Percentiles rank a stretch among this genome's conserved stretches.
phyloP scores from a whole-genome alignment of 2,329 filamentous ascomycete species.

The Penicillium sp. region DNA sequence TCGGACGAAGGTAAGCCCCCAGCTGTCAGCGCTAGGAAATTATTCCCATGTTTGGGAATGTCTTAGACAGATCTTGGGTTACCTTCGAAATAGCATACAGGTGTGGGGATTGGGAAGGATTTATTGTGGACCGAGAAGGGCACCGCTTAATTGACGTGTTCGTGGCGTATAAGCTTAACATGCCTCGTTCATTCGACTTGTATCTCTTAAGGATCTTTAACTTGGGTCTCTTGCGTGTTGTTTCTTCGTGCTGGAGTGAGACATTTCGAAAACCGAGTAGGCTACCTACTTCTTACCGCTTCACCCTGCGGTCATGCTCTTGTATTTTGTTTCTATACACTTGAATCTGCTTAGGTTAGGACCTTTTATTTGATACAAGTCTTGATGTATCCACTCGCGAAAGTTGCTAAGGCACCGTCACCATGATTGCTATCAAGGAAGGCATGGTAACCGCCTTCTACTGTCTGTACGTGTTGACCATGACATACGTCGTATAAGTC shows the following conservation, averaged over 20 bases:
- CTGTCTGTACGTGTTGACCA: background rate
- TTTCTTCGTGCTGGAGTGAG: background rate
- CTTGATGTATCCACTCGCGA: too few relatives aligned
- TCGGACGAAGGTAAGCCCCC: too few relatives aligned
- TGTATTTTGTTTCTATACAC: too few relatives aligned
- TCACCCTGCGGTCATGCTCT: too few relatives aligned
- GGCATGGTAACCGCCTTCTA: background rate
- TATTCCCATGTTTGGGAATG: background rate
- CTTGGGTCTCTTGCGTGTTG: too few relatives aligned
- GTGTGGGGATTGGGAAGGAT: background rate
- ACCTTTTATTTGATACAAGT: too few relatives aligned
- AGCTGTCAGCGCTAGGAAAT: background rate
- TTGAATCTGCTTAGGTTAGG: too few relatives aligned
- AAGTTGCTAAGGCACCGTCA: background rate
- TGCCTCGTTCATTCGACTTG: too few relatives aligned
- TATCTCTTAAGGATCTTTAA: too few relatives aligned
- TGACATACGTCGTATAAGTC: background rate
- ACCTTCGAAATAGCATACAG: background rate
- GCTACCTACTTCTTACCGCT: too few relatives aligned
- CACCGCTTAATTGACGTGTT: background rate
- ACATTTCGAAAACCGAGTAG: too few relatives aligned
- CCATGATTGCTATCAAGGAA: background rate
- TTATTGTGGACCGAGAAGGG: background rate
- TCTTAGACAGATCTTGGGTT: background rate
- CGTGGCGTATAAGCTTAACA: background rate